Base-by-base conservation (phyloP, 805 yeast genomes). In the Tetrapisispora phaffii region DNA sequence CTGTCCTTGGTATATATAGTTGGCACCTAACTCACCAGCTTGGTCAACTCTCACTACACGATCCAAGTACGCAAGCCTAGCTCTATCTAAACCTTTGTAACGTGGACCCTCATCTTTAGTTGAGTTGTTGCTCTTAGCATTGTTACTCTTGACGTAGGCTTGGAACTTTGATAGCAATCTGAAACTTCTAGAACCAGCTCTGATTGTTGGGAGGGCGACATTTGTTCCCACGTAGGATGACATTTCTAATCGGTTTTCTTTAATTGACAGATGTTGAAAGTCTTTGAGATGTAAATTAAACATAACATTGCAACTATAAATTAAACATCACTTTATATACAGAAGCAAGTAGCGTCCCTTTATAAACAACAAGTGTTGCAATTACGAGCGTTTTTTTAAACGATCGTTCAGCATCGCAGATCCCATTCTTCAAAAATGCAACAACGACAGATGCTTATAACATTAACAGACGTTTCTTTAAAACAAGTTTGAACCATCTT, bases 1-100 rank as follows among this genome's bases (percentile, higher is more conserved):
- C 64, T 93, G 98, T 8, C 97, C 98, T 48, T 81, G 79, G 63
- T 93, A 93, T 42, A 93, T 93, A 53, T 84, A 80, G 62, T 93
- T 80, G 1, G 98, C 98, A 2, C 97, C 98, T 12, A 93, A 74
- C 62, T 93, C 98, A 34, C 98, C 98, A 1, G 98, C 97, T 65
- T 93, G 98, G 60, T 93, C 97, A 7, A 93, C 98, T 42, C 98
- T 73, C 34, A 93, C 77, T 0, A 78, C 79, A 44, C 90, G 65
- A 44, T 84, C 87, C 21, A 85, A 68, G 50, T 73, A 85, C 0
- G 89, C 89, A 47, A 68, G 68, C 56, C 84, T 93, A 0, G 85
- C 84, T 36, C 48, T 53, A 0, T 66, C 56, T 19, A 72, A 44
- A 7, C 66, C 56, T 26, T 54, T 53, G 59, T 50, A 60, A 9